These are phyloP conservation scores for Mollisiaceae sp. DNA, from an alignment of 2,329 filamentous ascomycete genomes.

Conservation along the genomic window DNA sequence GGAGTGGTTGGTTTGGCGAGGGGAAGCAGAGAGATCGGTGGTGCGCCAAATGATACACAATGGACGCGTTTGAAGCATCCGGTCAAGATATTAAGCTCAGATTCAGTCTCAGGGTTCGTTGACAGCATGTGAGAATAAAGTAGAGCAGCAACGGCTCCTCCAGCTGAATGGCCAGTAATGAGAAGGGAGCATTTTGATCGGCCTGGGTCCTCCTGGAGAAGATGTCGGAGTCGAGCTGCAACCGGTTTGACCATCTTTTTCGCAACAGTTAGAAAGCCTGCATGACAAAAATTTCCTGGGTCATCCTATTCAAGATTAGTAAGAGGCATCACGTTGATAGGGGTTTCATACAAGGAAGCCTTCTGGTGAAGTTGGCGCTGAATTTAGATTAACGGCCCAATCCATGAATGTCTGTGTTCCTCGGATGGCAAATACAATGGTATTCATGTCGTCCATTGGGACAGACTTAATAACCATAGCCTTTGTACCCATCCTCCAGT, in stretches of 20 bases:
- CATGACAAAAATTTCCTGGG: conserved; percentile 75
- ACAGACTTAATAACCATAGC: conserved; percentile 86
- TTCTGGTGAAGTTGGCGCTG: conserved; percentile 65
- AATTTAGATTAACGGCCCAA: conserved; percentile 83
- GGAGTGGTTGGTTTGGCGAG: conserved; percentile 61
- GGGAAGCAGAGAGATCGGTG: conserved; percentile 75
- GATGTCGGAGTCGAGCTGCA: conserved; percentile 68
- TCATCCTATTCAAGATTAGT: conserved; percentile 60
- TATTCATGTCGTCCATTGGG: conserved; percentile 76
- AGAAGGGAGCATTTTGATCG: conserved; percentile 72
- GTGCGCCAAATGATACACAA: conserved; percentile 85
- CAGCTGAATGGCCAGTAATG: conserved; percentile 86
- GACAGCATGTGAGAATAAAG: conserved; percentile 83
- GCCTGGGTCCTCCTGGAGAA: conserved; percentile 74
- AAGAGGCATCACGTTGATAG: conserved; percentile 8
- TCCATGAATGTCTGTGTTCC: conserved; percentile 82
- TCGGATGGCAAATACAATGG: conserved; percentile 83
- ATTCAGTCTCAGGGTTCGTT: conserved; percentile 56
- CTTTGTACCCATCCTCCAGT: conserved; percentile 77
- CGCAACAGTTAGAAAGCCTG: conserved; percentile 79
- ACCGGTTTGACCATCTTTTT: conserved; percentile 76
- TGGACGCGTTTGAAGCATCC: conserved; percentile 78
- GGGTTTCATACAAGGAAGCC: conserved; percentile 63
- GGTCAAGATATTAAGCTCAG: conserved; percentile 72
- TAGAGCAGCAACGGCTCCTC: conserved; percentile 80